Conservation (phyloP, 192 early-diverging fungal species). For the Backusella morwellensis region DNA sequence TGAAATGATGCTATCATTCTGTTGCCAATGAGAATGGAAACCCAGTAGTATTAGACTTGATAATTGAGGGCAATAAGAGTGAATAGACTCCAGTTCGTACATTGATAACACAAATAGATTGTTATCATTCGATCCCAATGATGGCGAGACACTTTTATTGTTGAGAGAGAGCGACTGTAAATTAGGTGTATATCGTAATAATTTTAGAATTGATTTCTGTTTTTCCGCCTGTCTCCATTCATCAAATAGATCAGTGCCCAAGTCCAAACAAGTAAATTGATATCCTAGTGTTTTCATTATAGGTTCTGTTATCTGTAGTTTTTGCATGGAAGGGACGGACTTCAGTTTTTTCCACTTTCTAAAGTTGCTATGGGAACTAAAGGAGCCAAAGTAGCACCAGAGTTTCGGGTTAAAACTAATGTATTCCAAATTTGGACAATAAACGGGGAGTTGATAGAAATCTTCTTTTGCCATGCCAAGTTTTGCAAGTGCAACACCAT, state of each 20-base stretch:
- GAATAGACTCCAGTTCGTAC: conserved; percentile 2
- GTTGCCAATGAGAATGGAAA: neutral
- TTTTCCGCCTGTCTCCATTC: neutral
- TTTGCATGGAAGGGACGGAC: neutral
- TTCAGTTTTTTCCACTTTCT: neutral
- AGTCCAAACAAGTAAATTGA: neutral
- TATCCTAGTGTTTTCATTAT: neutral
- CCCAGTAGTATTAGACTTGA: neutral
- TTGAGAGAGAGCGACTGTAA: neutral
- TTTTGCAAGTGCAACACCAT: neutral
- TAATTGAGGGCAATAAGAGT: neutral
- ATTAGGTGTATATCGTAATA: neutral
- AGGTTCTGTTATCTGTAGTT: conserved; percentile 1
- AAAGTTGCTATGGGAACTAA: neutral
- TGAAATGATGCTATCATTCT: neutral
- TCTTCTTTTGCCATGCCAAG: conserved; percentile 4
- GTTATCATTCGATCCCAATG: neutral
- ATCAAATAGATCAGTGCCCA: neutral
- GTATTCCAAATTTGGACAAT: conserved; percentile 5
- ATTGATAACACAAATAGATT: neutral
- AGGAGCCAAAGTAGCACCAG: neutral
- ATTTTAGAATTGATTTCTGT: neutral
- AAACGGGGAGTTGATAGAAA: neutral
- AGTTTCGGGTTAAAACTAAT: neutral
- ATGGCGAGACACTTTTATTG: neutral